phyloP scores from a whole-genome alignment of 108 stramenopile species.

The Chaetoceros tenuissimus region DNA sequence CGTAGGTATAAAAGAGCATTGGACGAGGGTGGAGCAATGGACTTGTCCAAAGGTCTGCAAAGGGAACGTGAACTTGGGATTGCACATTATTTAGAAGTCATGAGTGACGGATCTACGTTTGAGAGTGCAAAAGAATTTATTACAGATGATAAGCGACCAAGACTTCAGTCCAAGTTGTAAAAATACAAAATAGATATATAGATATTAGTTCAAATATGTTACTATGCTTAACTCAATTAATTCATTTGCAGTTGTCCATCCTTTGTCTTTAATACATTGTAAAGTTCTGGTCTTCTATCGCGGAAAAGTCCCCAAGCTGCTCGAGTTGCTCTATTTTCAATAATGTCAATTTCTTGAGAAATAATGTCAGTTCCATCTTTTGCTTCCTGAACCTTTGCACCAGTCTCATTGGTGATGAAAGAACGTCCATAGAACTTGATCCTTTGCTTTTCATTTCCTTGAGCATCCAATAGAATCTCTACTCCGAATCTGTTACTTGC shows the following conservation, averaged over 20 bases:
- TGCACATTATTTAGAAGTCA: conserved; percentile 40
- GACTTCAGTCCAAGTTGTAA: conserved; percentile 25
- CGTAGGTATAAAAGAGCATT: conserved; percentile 44
- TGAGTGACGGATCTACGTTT: conserved; percentile 40
- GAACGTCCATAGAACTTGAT: conserved; percentile 59
- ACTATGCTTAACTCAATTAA: too few relatives aligned
- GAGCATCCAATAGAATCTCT: conserved; percentile 29
- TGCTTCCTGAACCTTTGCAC: conserved; percentile 25
- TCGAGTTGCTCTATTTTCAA: conserved; percentile 25
- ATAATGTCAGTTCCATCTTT: conserved; percentile 13
- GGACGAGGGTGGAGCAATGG: conserved; percentile 27
- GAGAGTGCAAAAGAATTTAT: conserved; percentile 40
- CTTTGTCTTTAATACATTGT: conserved; percentile 37
- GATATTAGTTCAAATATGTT: not conserved
- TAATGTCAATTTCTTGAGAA: conserved; percentile 17
- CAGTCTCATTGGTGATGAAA: conserved; percentile 53
- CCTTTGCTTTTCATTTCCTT: conserved; percentile 27
- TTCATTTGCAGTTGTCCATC: conserved; percentile 22
- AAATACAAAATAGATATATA: not conserved
- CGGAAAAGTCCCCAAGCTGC: conserved; percentile 59
- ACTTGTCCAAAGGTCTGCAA: conserved; percentile 19
- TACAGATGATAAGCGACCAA: conserved; percentile 18
- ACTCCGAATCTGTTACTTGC: conserved; percentile 51
- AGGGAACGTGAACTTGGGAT: conserved; percentile 39
- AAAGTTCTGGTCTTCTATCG: conserved; percentile 64